phyloP scores from a whole-genome alignment of 768 basidiomycete species.

The Leccinum subgranulosum region DNA sequence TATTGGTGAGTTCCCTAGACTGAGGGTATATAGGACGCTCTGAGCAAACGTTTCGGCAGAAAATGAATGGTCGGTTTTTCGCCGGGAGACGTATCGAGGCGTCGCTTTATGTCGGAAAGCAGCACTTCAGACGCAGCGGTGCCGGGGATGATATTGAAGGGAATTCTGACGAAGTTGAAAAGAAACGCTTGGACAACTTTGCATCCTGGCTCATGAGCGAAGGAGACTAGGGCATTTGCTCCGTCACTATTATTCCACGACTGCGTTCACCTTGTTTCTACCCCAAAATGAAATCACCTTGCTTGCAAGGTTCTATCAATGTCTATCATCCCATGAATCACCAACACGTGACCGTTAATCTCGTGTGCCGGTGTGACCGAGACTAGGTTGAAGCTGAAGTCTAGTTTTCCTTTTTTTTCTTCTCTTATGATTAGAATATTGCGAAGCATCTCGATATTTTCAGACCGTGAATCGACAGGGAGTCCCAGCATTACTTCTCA shows the following conservation, averaged over 20 bases:
- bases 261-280: not conserved
- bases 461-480: too few species aligned
- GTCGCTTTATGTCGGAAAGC: conserved; percentile 74
- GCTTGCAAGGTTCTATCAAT: too few species aligned
- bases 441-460: too few species aligned
- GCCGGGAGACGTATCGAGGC: conserved; percentile 82
- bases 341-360: too few species aligned
- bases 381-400: too few species aligned
- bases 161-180: conserved; percentile 72
- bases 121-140: conserved; percentile 77
- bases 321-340: too few species aligned
- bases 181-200: conserved; percentile 83
- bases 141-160: conserved; percentile 59
- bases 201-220: conserved; percentile 84
- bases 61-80: conserved; percentile 94
- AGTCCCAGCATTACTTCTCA: too few species aligned
- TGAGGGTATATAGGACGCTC: not conserved
- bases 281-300: not conserved
- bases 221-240: conserved; percentile 47
- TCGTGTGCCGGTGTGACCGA: too few species aligned
- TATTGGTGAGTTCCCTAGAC: conserved; percentile 56
- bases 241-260: conserved; percentile 1
- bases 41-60: conserved; percentile 42
- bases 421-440: too few species aligned
- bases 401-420: too few species aligned